phyloP scores from a whole-genome alignment of 1,284 basidiomycete species.

The Ceratobasidium sp. region DNA sequence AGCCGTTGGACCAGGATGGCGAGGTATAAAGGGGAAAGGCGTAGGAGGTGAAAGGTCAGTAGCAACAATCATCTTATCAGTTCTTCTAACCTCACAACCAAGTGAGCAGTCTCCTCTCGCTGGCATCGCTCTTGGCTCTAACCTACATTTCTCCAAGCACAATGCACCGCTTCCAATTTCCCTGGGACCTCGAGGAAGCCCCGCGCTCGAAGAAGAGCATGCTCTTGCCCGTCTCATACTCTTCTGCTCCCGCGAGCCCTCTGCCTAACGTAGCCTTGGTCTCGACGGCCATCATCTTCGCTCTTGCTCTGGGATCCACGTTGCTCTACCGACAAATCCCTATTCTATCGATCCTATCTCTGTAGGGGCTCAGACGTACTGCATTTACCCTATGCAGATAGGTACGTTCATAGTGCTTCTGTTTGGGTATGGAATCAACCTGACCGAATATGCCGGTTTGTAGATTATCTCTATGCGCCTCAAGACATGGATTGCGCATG shows the following conservation, averaged over 20 bases:
- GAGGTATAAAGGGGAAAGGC: slow-evolving; percentile 18
- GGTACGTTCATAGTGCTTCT: slow-evolving; percentile 3
- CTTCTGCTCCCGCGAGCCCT: slow-evolving; percentile 4
- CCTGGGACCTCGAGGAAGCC: slow-evolving; percentile 35
- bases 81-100: not conserved
- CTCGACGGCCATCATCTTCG: slow-evolving; percentile 10
- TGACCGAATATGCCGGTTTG: not conserved
- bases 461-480: not conserved
- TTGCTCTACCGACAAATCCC: slow-evolving; percentile 24
- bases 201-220: slow-evolving; percentile 35
- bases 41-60: not conserved
- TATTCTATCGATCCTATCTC: not conserved
- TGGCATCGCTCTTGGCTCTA: not conserved
- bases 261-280: slow-evolving; percentile 6
- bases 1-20: slow-evolving; percentile 14
- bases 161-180: slow-evolving; percentile 42
- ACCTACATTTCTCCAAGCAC: not conserved
- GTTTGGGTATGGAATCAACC: no score
- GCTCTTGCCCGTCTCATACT: slow-evolving; percentile 29
- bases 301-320: slow-evolving; percentile 21
- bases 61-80: no score
- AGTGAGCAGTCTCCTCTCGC: not conserved
- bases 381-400: slow-evolving; percentile 13
- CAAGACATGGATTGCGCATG: not conserved
- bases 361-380: not conserved